Percentiles rank a stretch among this genome's conserved stretches.
phyloP scores from a whole-genome alignment of 2,329 filamentous ascomycete genomes.

The Fusarium coicis region DNA sequence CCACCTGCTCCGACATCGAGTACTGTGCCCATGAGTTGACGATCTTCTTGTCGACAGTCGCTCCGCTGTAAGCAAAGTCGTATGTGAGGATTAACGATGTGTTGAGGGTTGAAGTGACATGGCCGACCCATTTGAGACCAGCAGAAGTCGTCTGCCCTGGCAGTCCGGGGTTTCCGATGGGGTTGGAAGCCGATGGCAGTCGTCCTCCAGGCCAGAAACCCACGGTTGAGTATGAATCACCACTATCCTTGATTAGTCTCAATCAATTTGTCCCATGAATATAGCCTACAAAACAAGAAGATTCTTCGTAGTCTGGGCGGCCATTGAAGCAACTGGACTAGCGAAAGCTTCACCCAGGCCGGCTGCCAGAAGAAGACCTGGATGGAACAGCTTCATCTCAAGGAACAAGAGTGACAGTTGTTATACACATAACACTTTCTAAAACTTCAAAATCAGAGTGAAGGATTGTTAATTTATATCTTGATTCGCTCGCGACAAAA shows the following conservation, averaged over 20 bases:
- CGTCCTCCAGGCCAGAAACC: conserved; percentile 32
- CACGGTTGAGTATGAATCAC: conserved; percentile 36
- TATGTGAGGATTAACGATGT: conserved; percentile 30
- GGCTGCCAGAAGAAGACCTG: background rate
- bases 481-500: background rate
- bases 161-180: conserved; percentile 29
- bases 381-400: background rate
- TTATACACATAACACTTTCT: too few relatives aligned
- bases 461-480: background rate
- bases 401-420: background rate
- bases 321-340: background rate
- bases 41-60: conserved; percentile 35
- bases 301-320: conserved; percentile 2
- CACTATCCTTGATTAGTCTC: background rate
- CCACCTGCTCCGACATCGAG: conserved; percentile 33
- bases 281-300: conserved; percentile 17
- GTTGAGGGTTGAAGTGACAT: conserved; percentile 27
- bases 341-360: background rate
- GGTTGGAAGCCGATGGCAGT: conserved; percentile 15
- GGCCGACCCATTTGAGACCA: conserved; percentile 37
- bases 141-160: conserved; percentile 34
- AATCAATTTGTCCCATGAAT: accelerated
- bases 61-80: conserved; percentile 37
- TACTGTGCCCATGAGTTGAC: conserved; percentile 33
- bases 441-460: accelerated